Conservation (phyloP, 441 rosid species). For the Eutrema salsugineum region DNA sequence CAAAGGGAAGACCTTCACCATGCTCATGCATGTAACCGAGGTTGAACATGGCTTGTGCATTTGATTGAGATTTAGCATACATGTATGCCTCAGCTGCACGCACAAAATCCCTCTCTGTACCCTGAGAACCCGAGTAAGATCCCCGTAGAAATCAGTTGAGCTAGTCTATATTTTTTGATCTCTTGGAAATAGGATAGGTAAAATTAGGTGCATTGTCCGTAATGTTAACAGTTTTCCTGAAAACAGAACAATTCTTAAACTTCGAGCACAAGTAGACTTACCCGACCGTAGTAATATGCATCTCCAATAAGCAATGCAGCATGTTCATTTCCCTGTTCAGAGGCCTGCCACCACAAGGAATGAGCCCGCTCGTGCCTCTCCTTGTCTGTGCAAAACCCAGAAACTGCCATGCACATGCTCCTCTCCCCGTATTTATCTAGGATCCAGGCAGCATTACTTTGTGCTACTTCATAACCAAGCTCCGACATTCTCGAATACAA, state of each 20-base stretch:
- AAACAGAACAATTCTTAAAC: background rate
- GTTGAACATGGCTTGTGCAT: constrained; percentile 92
- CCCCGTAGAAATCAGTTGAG: background rate
- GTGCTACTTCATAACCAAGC: constrained; percentile 89
- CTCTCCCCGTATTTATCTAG: constrained; percentile 81
- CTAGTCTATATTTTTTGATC: background rate
- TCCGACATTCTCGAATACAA: constrained; percentile 91
- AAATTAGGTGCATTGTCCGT: background rate
- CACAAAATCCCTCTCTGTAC: constrained; percentile 71
- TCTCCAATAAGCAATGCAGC: constrained; percentile 92
- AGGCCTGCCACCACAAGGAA: constrained; percentile 94
- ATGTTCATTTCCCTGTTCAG: constrained; percentile 92
- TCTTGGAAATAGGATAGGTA: background rate
- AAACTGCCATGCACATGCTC: constrained; percentile 90
- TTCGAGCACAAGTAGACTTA: constrained; percentile 6
- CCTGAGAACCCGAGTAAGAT: constrained; percentile 36
- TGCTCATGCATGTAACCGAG: constrained; percentile 96
- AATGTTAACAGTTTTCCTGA: background rate
- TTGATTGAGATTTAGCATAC: constrained; percentile 84
- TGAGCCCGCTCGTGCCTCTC: constrained; percentile 87
- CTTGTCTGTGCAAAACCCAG: constrained; percentile 65
- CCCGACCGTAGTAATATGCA: constrained; percentile 91
- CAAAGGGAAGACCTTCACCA: constrained; percentile 82
- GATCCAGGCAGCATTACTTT: constrained; percentile 96
- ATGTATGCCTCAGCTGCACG: constrained; percentile 91